A percentile compares a stretch with the other conserved stretches of the same genome.
These are phyloP conservation scores for Setomelanomma holmii DNA, from an alignment of 2,329 filamentous ascomycete genomes.

Conservation along the genomic window DNA sequence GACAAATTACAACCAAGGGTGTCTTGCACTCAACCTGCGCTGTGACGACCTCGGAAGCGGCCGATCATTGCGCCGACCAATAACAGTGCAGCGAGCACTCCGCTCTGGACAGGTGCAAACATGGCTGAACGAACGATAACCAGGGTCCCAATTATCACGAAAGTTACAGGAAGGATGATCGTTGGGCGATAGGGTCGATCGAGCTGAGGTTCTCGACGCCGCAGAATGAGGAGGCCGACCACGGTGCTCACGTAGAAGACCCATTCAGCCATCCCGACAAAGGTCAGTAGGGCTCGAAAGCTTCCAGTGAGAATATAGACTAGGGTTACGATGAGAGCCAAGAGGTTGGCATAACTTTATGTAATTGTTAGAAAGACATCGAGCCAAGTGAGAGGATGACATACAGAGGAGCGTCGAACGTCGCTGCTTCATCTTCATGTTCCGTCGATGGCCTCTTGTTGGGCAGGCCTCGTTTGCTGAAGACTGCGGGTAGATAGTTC, in stretches of 20 bases:
- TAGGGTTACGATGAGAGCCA: conserved; percentile 49
- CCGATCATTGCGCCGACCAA: conserved; percentile 55
- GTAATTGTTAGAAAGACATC: conserved; percentile 14
- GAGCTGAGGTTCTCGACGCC: conserved; percentile 63
- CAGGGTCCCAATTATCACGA: conserved; percentile 65
- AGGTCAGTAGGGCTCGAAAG: conserved; percentile 67
- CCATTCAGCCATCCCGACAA: conserved; percentile 54
- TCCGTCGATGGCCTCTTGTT: conserved; percentile 6
- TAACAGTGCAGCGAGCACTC: conserved; percentile 62
- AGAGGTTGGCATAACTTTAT: conserved; percentile 36
- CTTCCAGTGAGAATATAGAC: conserved; percentile 67
- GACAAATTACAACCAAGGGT: too few relatives aligned
- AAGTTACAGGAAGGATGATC: conserved; percentile 59
- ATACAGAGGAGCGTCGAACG: conserved; percentile 45
- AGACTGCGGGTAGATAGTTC: conserved; percentile 43
- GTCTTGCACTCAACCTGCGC: too few relatives aligned
- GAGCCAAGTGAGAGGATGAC: background rate
- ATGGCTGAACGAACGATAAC: conserved; percentile 66
- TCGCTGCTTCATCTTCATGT: conserved; percentile 6
- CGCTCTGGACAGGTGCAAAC: conserved; percentile 64
- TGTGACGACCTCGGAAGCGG: too few relatives aligned
- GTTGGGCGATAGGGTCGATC: conserved; percentile 63
- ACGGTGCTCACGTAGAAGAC: conserved; percentile 71
- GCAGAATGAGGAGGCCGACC: conserved; percentile 63
- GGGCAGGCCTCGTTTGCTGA: conserved; percentile 39